Evolutionary conservation across 495 filamentous ascomycete genomes (phyloP).

Genomic region (Peziza echinospora): DNA sequence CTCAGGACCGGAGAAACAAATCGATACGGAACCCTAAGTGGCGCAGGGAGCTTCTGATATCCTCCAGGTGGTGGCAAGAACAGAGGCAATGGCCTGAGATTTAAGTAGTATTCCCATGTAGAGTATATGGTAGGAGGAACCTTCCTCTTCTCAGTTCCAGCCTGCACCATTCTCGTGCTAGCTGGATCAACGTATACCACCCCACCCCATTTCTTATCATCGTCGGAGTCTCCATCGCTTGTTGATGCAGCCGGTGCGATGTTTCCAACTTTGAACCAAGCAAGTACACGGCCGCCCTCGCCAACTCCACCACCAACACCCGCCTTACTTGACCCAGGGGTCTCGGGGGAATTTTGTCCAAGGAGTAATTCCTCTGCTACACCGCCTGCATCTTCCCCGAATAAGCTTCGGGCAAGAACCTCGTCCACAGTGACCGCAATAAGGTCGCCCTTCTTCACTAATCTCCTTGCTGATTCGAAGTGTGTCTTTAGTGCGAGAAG

Average conservation of each 20-base stretch:
- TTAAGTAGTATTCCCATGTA: constrained; percentile 73
- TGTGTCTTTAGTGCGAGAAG: constrained; percentile 68
- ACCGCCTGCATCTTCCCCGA: constrained; percentile 30
- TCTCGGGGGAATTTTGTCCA: constrained; percentile 18
- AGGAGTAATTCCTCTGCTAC: constrained; percentile 41
- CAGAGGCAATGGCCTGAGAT: constrained; percentile 37
- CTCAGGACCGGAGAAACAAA: constrained; percentile 48
- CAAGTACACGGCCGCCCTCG: constrained; percentile 29
- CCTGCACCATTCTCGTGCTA: constrained; percentile 67
- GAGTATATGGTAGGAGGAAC: constrained; percentile 50
- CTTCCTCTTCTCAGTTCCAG: constrained; percentile 57
- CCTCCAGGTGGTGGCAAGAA: constrained; percentile 17
- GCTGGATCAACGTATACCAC: constrained; percentile 61
- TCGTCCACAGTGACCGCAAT: constrained; percentile 74
- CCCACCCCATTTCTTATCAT: constrained; percentile 57
- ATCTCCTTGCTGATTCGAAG: constrained; percentile 54
- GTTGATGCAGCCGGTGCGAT: constrained; percentile 30
- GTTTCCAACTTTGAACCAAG: constrained; percentile 74
- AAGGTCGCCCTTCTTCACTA: constrained; percentile 67
- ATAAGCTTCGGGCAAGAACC: constrained; percentile 51
- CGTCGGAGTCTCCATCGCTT: constrained; percentile 19
- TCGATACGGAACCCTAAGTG: constrained; percentile 20
- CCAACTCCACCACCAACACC: constrained; percentile 18
- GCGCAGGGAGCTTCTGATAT: constrained; percentile 27
- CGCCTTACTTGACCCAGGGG: constrained; percentile 16